These are phyloP conservation scores for Patellifolia procumbens DNA, from an alignment of 179 eudicot genomes.

Conservation along the genomic window DNA sequence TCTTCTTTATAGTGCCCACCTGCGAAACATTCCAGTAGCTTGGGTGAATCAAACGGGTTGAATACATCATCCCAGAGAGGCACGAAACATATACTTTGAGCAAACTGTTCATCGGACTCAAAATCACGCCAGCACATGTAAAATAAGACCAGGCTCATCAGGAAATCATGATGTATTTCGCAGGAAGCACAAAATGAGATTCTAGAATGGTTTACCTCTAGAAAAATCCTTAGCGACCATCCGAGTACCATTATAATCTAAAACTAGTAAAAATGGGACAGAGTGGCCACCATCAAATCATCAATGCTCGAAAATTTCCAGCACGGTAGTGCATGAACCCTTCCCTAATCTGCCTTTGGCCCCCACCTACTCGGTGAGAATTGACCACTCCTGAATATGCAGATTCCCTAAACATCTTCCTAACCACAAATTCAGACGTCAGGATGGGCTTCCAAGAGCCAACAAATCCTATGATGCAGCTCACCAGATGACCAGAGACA, in stretches of 20 bases:
- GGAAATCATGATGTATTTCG: neutral
- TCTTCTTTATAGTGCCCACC: constrained; percentile 79
- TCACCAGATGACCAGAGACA: neutral
- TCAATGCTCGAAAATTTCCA: neutral
- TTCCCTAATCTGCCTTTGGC: too few relatives aligned
- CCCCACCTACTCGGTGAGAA: neutral
- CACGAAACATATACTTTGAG: neutral
- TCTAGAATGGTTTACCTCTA: neutral
- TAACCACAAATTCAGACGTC: too few relatives aligned
- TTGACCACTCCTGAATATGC: too few relatives aligned
- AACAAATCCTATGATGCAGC: neutral
- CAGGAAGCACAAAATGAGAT: neutral
- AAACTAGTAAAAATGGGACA: neutral
- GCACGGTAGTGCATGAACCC: too few relatives aligned
- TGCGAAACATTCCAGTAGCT: constrained; percentile 37
- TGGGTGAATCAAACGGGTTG: constrained; percentile 9
- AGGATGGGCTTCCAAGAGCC: neutral
- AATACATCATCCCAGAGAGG: neutral
- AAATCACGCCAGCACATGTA: neutral
- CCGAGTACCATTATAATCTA: neutral
- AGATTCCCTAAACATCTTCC: too few relatives aligned
- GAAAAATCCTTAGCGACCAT: neutral
- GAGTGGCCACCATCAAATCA: too few relatives aligned
- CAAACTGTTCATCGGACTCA: too few relatives aligned
- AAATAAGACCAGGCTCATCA: neutral